Evolutionary conservation across 805 yeast species (phyloP).

Genomic region (Nakazawaea molendinolei): DNA sequence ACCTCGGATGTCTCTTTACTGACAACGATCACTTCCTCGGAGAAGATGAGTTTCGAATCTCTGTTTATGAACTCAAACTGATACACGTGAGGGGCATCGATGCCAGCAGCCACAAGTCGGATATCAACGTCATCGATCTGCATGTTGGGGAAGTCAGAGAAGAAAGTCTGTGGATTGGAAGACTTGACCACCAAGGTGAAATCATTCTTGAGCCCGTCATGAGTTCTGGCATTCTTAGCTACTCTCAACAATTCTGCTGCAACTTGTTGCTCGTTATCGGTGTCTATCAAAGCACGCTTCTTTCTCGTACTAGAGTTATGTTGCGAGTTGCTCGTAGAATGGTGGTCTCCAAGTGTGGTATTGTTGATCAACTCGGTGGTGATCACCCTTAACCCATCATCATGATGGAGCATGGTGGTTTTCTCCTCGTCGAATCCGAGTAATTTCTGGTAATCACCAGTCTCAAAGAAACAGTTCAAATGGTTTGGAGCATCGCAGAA

Average conservation of each 20-base stretch:
- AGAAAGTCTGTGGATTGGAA: slow-evolving; percentile 8
- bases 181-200: slow-evolving; percentile 1
- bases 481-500: slow-evolving; percentile 6
- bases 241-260: slow-evolving; percentile 2
- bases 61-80: slow-evolving; percentile 2
- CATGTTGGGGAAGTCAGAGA: slow-evolving; percentile 6
- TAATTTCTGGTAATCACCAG: slow-evolving; percentile 3
- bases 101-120: neutral
- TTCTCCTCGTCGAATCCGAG: slow-evolving; percentile 8
- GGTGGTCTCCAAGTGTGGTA: no score
- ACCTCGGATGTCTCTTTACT: slow-evolving; percentile 6
- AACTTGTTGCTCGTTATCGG: neutral
- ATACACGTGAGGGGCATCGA: slow-evolving; percentile 5
- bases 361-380: slow-evolving; percentile 7
- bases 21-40: slow-evolving; percentile 2
- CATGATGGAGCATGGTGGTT: neutral
- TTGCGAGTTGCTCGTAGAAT: no score
- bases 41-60: neutral
- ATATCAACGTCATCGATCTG: neutral
- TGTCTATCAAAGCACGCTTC: no score
- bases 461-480: slow-evolving; percentile 7
- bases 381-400: slow-evolving; percentile 5
- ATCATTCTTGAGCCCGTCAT: neutral
- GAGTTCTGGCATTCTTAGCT: slow-evolving; percentile 2
- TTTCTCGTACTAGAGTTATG: no score